Percentiles rank a stretch among this genome's conserved stretches.
phyloP scores from a whole-genome alignment of 2,329 filamentous ascomycete species.

The Dothideomycetidae sp. region DNA sequence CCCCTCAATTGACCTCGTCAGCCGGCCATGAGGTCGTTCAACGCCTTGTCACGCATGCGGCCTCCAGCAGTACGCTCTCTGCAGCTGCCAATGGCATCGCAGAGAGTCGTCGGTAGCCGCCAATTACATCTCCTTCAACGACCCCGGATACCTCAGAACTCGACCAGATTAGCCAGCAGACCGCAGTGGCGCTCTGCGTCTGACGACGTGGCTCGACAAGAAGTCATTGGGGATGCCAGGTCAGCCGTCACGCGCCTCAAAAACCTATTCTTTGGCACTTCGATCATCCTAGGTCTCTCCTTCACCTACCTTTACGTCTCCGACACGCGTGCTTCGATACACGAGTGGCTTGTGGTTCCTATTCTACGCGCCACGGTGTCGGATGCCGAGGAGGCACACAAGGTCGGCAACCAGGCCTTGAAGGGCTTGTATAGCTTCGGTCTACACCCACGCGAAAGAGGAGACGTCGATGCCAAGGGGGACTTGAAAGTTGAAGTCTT shows the following conservation, averaged over 20 bases:
- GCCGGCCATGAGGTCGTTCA: conserved; percentile 4
- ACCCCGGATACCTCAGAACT: background rate
- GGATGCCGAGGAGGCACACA: conserved; percentile 86
- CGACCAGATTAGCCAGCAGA: background rate
- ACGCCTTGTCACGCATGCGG: conserved; percentile 6
- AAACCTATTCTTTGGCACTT: conserved; percentile 40
- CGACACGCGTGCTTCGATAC: conserved; percentile 39
- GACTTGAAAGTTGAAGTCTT: conserved; percentile 54
- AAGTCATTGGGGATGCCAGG: conserved; percentile 17
- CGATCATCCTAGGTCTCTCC: conserved; percentile 34
- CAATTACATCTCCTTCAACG: conserved; percentile 4
- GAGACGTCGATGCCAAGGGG: conserved; percentile 39
- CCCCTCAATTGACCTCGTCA: background rate
- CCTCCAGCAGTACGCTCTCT: background rate
- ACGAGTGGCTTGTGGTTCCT: conserved; percentile 42
- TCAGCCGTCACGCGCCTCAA: conserved; percentile 32
- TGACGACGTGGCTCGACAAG: conserved; percentile 1
- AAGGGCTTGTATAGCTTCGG: conserved; percentile 59
- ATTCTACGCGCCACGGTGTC: conserved; percentile 51
- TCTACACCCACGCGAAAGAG: conserved; percentile 70
- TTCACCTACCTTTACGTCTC: conserved; percentile 38
- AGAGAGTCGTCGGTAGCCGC: background rate
- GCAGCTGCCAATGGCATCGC: background rate
- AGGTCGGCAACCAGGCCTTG: conserved; percentile 56
- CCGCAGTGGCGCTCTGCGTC: conserved; percentile 1